Conservation (phyloP, 306 rosid species). For the Cucurbita ficifolia region DNA sequence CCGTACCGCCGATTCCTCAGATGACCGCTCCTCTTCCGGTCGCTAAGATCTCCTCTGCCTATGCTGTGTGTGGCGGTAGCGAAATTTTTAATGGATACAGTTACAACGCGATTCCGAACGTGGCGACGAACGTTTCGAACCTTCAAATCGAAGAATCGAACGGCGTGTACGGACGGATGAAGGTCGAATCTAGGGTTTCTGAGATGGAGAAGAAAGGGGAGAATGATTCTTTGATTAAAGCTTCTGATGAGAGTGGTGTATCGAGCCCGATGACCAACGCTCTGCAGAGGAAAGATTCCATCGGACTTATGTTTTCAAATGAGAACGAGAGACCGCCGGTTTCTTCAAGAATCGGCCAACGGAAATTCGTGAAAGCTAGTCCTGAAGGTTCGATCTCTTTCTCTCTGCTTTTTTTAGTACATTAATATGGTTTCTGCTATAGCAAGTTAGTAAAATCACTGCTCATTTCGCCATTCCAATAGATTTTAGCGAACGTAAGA, state of each 20-base stretch:
- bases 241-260: slow-evolving; percentile 7
- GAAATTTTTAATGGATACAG: slow-evolving; percentile 5
- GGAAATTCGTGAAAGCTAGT: slow-evolving; percentile 39
- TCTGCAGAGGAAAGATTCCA: slow-evolving; percentile 34
- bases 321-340: slow-evolving; percentile 61
- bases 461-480: not conserved
- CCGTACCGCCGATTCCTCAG: not conserved
- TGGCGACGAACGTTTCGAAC: not conserved
- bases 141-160: not conserved
- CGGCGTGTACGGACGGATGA: not conserved
- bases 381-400: slow-evolving; percentile 45
- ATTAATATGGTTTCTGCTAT: not conserved
- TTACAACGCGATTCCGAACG: slow-evolving; percentile 11
- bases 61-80: not conserved
- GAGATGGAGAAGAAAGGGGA: slow-evolving; percentile 8
- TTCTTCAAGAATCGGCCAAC: slow-evolving; percentile 46
- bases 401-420: not conserved
- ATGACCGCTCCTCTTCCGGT: slow-evolving; percentile 2
- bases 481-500: no score
- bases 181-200: not conserved
- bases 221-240: not conserved
- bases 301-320: slow-evolving; percentile 21
- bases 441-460: not conserved
- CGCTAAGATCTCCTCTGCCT: slow-evolving; percentile 1
- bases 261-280: not conserved